Evolutionary conservation across 139 green algal genomes (phyloP), one percentile per base, ranked within the genome.

Genomic region (Dunaliella primolecta): DNA sequence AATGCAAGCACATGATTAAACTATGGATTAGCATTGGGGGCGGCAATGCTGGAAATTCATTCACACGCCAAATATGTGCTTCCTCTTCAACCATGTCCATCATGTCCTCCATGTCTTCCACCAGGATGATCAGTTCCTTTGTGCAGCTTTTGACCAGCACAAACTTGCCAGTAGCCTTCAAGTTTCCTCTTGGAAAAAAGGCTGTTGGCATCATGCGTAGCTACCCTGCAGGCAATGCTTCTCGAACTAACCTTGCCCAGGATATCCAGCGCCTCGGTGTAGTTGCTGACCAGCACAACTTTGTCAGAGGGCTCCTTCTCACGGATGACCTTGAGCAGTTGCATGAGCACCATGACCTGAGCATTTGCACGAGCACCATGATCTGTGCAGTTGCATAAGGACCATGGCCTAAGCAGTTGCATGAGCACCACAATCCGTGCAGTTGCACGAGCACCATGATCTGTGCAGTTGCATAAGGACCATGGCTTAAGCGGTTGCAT

Each of bases 251-350:
- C 78, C 78, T 82, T 82, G 1, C 81, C 85, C 36, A 98, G 88
- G 7, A 98, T 88, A 82, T 98, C 95, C 71, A 98, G 88, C 34
- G 94, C 80, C 81, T 96, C 89, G 29, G 95, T 97, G 91, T 95
- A 96, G 88, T 97, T 97, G 83, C 78, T 91, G 27, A 97, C 90
- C 37, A 93, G 77, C 64, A 93, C 88, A 24, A 93, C 88, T 85
- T 94, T 94, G 87, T 94, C 92, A 0, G 86, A 88, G 20, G 90
- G 89, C 34, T 86, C 80, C 30, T 56, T 81, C 23, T 82, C 80
- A 2, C 81, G 83, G 25, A 94, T 88, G 11, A 82, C 85, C 84
- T 92, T 92, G 2, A 94, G 90, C 86, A 94, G 86, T 25, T 80
- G 35, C 57, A 92, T 88, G 35, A 94, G 87, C 74, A 94, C 89